Evolutionary conservation across 2,329 filamentous ascomycete species (phyloP).

Genomic region (Colletotrichum eremochloae): DNA sequence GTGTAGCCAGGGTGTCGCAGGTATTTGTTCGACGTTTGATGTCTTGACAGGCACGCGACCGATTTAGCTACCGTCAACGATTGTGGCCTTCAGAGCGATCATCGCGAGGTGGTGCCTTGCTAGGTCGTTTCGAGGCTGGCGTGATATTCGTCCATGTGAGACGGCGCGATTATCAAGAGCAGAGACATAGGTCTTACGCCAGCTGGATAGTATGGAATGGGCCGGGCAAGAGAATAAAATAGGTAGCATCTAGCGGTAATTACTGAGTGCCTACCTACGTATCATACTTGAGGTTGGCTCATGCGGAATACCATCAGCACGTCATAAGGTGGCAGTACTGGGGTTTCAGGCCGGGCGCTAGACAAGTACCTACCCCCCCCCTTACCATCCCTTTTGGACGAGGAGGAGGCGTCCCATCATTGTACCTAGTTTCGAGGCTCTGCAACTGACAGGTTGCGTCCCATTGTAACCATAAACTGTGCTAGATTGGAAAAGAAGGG

Average conservation of each 20-base stretch:
- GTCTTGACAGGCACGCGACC: constrained; percentile 7
- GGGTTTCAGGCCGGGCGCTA: constrained; percentile 37
- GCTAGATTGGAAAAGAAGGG: constrained; percentile 9
- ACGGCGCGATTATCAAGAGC: constrained; percentile 11
- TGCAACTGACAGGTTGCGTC: not conserved
- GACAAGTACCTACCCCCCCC: constrained; percentile 16
- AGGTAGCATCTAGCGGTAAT: not conserved
- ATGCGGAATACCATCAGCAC: constrained; percentile 24
- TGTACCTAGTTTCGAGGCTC: not conserved
- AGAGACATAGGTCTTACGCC: constrained; percentile 23
- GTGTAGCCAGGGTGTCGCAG: not conserved
- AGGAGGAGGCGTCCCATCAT: not conserved
- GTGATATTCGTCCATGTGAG: constrained; percentile 4
- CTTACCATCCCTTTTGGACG: not conserved
- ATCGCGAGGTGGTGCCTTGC: not conserved
- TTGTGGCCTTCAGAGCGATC: not conserved
- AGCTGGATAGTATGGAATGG: constrained; percentile 16
- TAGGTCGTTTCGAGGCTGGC: constrained; percentile 15
- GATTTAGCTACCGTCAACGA: not conserved
- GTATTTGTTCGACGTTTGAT: not conserved
- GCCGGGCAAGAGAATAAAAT: not conserved
- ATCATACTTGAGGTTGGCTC: not conserved
- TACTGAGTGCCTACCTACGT: not conserved
- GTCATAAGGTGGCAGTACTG: constrained; percentile 35
- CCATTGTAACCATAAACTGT: not conserved